Evolutionary conservation across 2,329 filamentous ascomycete genomes (phyloP), one percentile per base, ranked within the genome.

Genomic region (Pseudopyricularia javanii): DNA sequence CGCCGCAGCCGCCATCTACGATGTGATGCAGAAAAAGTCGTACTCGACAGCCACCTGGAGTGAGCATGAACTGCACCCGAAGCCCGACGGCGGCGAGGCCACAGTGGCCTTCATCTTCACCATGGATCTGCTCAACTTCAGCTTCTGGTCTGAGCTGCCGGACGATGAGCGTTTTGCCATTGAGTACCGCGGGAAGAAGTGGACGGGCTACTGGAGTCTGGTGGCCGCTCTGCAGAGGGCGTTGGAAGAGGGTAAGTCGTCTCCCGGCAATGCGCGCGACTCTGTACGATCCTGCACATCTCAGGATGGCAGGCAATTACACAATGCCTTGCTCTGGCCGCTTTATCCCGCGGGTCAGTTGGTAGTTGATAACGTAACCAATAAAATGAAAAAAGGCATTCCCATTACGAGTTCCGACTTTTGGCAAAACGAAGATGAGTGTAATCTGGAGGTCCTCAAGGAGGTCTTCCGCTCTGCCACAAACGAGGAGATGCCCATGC

Each of bases 91-190:
- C 14, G 50, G 40, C 24, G 84, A 94, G 63, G 76, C 69, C 50
- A 91, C 89, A 0, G 81, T 95, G 22, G 85, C 88, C 57, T 97
- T 98, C 65, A 91, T 98, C 61, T 97, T 98, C 66, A 89, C 88
- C 20, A 95, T 98, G 89, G 93, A 98, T 65, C 68, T 98, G 28
- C 72, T 98, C 50, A 98, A 98, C 65, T 98, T 97, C 64, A 94
- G 85, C 22, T 98, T 98, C 67, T 98, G 93, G 93, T 94, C 88
- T 14, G 84, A 88, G 51, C 64, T 69, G 47, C 67, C 73, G 0
- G 83, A 86, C 11, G 76, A 82, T 5, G 82, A 91, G 60, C 77
- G 89, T 11, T 98, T 91, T 66, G 79, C 86, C 9, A 78, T 98
- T 43, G 83, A 88, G 54, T 97, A 96, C 67, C 79, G 78, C 47